phyloP scores from a whole-genome alignment of 2,329 filamentous ascomycete genomes.

The Fusarium papillatum region DNA sequence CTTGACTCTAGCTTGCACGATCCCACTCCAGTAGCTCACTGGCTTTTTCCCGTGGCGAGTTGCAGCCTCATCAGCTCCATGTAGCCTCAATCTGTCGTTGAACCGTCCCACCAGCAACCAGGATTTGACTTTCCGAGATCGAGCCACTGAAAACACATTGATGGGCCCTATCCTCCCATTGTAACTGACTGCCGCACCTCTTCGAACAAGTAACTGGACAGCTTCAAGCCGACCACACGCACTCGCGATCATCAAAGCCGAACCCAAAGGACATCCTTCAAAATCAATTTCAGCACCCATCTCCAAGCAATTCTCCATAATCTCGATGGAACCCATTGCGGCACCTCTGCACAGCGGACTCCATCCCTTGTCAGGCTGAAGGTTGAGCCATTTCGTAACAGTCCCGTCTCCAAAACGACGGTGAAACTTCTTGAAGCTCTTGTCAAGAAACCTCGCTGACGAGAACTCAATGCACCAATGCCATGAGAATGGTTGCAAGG shows the following conservation, averaged over 20 bases:
- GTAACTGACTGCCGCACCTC: neutral
- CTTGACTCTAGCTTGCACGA: neutral
- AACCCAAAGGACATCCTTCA: conserved; percentile 19
- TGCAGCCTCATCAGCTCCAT: neutral
- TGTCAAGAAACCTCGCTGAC: no score
- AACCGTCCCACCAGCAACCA: conserved; percentile 3
- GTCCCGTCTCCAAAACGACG: neutral
- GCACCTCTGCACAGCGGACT: conserved; percentile 22
- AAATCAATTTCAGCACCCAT: conserved; percentile 17
- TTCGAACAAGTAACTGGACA: conserved; percentile 1
- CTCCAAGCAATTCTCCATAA: conserved; percentile 6
- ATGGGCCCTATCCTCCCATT: fast-evolving
- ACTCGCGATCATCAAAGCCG: conserved; percentile 23
- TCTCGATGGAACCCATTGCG: neutral
- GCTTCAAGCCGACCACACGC: conserved; percentile 11
- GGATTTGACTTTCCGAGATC: neutral
- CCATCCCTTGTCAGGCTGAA: conserved; percentile 11
- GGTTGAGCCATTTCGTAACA: neutral
- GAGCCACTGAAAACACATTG: neutral
- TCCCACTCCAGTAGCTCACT: neutral
- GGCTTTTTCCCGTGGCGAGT: neutral
- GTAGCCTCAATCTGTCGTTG: neutral
- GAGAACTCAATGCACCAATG: neutral
- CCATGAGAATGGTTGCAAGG: neutral
- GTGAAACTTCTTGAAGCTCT: neutral